These are phyloP conservation scores for Waltiozyma sp. DNA, from an alignment of 1,139 yeast species.

Conservation along the genomic window DNA sequence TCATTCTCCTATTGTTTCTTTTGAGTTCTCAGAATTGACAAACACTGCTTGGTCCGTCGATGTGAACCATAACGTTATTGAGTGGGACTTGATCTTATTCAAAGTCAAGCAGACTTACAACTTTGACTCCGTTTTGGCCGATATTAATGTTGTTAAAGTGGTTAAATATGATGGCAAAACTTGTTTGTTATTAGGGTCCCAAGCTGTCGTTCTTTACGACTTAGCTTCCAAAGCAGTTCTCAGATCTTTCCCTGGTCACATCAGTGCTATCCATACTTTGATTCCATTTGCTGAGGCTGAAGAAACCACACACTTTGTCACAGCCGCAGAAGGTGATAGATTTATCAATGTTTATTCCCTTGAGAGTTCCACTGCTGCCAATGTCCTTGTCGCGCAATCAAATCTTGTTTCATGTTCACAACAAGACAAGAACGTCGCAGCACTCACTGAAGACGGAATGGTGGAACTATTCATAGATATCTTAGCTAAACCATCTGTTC, in stretches of 20 bases:
- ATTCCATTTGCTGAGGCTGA: slow-evolving; percentile 31
- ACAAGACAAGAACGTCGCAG: slow-evolving; percentile 35
- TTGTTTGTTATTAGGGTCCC: slow-evolving; percentile 52
- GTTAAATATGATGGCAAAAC: slow-evolving; percentile 28
- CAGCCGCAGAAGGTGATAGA: slow-evolving; percentile 69
- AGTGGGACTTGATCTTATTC: slow-evolving; percentile 48
- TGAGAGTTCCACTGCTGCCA: slow-evolving; percentile 20
- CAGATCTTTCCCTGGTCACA: slow-evolving; percentile 61
- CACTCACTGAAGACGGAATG: slow-evolving; percentile 56
- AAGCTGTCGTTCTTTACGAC: slow-evolving; percentile 45
- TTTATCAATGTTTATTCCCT: slow-evolving; percentile 62
- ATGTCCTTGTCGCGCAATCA: slow-evolving; percentile 56
- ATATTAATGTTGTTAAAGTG: slow-evolving; percentile 22
- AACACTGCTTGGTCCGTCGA: slow-evolving; percentile 55
- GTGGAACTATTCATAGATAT: slow-evolving; percentile 58
- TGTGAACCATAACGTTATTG: slow-evolving; percentile 45
- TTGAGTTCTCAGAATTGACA: slow-evolving; percentile 34
- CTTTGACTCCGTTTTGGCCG: slow-evolving; percentile 16
- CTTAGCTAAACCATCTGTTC: slow-evolving; percentile 21
- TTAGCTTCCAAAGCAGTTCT: slow-evolving; percentile 25
- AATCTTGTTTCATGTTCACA: slow-evolving; percentile 37
- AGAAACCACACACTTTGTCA: slow-evolving; percentile 28
- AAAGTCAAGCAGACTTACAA: slow-evolving; percentile 32
- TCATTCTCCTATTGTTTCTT: slow-evolving; percentile 41
- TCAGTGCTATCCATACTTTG: slow-evolving; percentile 47